A percentile compares a stretch with the other conserved stretches of the same genome.
Evolutionary conservation across 345 rosid species (phyloP).

Genomic region (Bretschneidera sinensis): DNA sequence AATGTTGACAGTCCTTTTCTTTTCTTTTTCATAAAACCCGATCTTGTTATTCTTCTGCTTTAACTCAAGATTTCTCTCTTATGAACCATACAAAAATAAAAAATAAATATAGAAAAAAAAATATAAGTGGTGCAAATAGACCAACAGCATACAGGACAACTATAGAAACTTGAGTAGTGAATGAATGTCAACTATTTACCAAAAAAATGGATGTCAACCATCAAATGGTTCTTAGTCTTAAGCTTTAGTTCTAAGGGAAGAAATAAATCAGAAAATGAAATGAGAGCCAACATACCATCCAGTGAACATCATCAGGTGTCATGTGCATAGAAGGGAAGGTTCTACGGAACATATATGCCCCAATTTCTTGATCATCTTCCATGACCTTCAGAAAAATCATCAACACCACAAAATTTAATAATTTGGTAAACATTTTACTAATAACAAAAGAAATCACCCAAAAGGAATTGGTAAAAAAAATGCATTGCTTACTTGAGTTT

Average conservation of each 20-base stretch:
- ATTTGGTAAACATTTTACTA: neutral
- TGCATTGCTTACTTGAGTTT: slow-evolving; percentile 61
- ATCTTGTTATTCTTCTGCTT: neutral
- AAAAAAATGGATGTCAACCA: too few species aligned
- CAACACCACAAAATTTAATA: slow-evolving; percentile 8
- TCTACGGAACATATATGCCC: slow-evolving; percentile 90
- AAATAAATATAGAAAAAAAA: neutral
- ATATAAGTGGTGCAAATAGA: neutral
- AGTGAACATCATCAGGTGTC: slow-evolving; percentile 89
- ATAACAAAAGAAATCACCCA: slow-evolving; percentile 6
- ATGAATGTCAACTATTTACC: too few species aligned
- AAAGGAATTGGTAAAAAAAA: slow-evolving; percentile 3
- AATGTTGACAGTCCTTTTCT: neutral
- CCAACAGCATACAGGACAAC: neutral
- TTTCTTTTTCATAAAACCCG: neutral
- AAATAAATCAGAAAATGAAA: neutral
- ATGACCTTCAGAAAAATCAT: slow-evolving; percentile 51
- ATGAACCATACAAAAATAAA: neutral
- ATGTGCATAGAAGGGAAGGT: slow-evolving; percentile 86
- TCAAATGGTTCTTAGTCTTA: too few species aligned
- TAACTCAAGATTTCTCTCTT: neutral
- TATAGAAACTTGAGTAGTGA: neutral
- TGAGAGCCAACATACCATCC: slow-evolving; percentile 66
- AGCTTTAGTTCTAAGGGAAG: too few species aligned
- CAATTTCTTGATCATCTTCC: slow-evolving; percentile 94